Conservation (phyloP, 2,329 filamentous ascomycete species). For the Colletotrichum spaethianum region DNA sequence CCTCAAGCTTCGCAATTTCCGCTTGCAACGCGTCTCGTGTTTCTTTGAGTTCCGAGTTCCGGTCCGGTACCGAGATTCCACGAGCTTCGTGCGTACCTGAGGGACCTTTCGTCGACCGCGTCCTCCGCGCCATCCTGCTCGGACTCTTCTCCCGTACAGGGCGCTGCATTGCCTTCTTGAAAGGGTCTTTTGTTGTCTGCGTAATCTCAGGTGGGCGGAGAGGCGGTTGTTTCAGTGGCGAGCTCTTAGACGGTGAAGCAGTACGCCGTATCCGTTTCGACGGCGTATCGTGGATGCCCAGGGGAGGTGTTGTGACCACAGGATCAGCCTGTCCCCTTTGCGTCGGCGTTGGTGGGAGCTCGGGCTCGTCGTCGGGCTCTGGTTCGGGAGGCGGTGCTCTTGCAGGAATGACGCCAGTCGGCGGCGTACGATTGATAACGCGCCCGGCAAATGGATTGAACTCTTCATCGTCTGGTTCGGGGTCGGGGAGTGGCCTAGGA, state of each 20-base stretch:
- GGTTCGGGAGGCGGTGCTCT: constrained; percentile 10
- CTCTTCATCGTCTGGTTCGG: constrained; percentile 57
- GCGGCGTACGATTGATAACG: constrained; percentile 53
- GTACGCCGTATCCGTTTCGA: constrained; percentile 63
- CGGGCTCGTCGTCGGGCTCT: constrained; percentile 63
- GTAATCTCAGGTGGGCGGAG: constrained; percentile 47
- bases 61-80: constrained; percentile 57
- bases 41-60: constrained; percentile 64
- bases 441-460: constrained; percentile 58
- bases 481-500: constrained; percentile 63
- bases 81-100: constrained; percentile 56
- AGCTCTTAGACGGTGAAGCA: constrained; percentile 56
- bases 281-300: constrained; percentile 73
- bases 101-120: constrained; percentile 9
- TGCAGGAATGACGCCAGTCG: constrained; percentile 40
- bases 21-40: constrained; percentile 66
- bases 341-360: constrained; percentile 72
- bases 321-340: constrained; percentile 65
- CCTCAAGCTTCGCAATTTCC: constrained; percentile 70
- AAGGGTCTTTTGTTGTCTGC: constrained; percentile 22
- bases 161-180: constrained; percentile 41
- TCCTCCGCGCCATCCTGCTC: constrained; percentile 7
- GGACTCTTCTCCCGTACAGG: constrained; percentile 14
- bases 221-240: constrained; percentile 64
- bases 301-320: constrained; percentile 67